Conservation (phyloP, 306 rosid genomes). For the Sindora glabra region DNA sequence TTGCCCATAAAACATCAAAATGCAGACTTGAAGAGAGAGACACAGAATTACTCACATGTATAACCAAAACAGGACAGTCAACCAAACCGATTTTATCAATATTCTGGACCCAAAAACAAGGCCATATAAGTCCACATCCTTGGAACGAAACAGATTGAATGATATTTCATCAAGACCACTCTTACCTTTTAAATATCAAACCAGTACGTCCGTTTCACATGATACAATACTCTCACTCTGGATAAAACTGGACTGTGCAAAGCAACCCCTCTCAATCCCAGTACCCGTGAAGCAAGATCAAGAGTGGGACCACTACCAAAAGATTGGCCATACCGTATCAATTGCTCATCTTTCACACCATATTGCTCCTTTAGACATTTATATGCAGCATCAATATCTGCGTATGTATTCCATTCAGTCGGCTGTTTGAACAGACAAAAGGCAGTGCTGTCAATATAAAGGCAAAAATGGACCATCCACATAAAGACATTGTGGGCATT, state of each 20-base stretch:
- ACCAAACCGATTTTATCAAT: conserved; percentile 73
- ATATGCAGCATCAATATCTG: conserved; percentile 89
- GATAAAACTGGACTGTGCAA: conserved; percentile 90
- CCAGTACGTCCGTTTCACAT: conserved; percentile 85
- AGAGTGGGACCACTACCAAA: conserved; percentile 96
- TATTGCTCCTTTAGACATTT: conserved; percentile 80
- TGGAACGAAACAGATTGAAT: conserved; percentile 18
- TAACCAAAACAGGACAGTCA: conserved; percentile 72
- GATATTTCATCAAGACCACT: background rate
- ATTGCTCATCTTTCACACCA: conserved; percentile 73
- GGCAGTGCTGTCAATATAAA: conserved; percentile 19
- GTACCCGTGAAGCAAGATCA: conserved; percentile 74
- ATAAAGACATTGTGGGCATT: background rate
- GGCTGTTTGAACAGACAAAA: conserved; percentile 67
- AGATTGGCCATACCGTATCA: conserved; percentile 86
- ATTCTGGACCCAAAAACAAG: conserved; percentile 47
- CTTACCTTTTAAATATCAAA: conserved; percentile 88
- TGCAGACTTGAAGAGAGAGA: background rate
- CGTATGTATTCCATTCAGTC: conserved; percentile 83
- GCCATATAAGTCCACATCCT: background rate
- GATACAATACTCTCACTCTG: conserved; percentile 84
- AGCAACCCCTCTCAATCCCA: conserved; percentile 76
- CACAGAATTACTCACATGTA: conserved; percentile 61
- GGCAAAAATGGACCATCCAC: background rate
- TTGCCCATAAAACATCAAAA: background rate